A percentile compares a stretch with the other conserved stretches of the same genome.
Conservation (phyloP, 2,329 filamentous ascomycete genomes). For the Knoxdaviesia proteae region DNA sequence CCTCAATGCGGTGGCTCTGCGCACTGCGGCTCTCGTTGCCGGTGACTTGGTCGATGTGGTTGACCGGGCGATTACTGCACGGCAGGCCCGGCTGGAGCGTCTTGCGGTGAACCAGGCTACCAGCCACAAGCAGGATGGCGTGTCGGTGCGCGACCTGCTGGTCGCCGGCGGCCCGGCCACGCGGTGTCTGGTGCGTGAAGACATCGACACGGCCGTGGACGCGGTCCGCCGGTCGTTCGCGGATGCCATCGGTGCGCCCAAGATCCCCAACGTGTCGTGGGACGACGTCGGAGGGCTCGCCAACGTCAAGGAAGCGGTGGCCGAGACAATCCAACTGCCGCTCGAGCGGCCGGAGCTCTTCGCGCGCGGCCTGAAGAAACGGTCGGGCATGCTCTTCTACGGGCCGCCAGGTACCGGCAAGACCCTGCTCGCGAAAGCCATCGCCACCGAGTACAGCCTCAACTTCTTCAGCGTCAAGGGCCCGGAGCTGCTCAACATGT, state of each 20-base stretch:
- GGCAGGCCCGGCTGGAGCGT: slow-evolving; percentile 51
- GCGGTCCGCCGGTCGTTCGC: slow-evolving; percentile 95
- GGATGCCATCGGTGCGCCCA: slow-evolving; percentile 88
- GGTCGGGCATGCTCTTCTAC: slow-evolving; percentile 81
- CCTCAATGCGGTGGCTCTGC: slow-evolving; percentile 66
- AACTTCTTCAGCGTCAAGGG: slow-evolving; percentile 93
- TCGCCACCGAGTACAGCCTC: slow-evolving; percentile 79
- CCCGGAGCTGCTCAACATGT: slow-evolving; percentile 85
- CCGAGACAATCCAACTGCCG: slow-evolving; percentile 88
- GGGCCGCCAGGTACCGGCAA: slow-evolving; percentile 83
- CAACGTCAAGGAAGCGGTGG: slow-evolving; percentile 91
- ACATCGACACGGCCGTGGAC: slow-evolving; percentile 87
- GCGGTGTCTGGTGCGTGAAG: slow-evolving; percentile 56
- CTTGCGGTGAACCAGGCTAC: slow-evolving; percentile 32
- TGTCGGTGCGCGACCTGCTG: slow-evolving; percentile 66
- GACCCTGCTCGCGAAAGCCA: slow-evolving; percentile 79
- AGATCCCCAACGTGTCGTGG: slow-evolving; percentile 95
- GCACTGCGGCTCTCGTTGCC: slow-evolving; percentile 87
- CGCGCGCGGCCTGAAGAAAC: slow-evolving; percentile 94
- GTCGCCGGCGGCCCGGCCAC: slow-evolving; percentile 67
- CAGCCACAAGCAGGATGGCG: slow-evolving; percentile 12
- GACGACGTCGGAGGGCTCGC: slow-evolving; percentile 83
- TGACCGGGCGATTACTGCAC: slow-evolving; percentile 65
- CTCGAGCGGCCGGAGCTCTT: slow-evolving; percentile 84
- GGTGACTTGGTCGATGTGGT: slow-evolving; percentile 90